These are phyloP conservation scores for Malus sylvestris DNA, from an alignment of 306 rosid species.

Conservation along the genomic window DNA sequence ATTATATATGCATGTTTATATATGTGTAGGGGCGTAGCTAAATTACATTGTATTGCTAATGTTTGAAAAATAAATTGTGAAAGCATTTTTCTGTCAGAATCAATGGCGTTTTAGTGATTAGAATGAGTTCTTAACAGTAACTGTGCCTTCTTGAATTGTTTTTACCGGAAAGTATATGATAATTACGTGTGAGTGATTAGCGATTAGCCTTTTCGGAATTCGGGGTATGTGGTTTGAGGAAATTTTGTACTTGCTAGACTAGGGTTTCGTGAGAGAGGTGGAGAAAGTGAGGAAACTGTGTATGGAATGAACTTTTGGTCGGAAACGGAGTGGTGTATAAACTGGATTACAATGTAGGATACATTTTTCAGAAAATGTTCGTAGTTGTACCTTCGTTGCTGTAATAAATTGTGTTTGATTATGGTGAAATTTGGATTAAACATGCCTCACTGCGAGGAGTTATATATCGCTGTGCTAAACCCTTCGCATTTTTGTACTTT, in stretches of 20 bases:
- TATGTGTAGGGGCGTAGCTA: no score
- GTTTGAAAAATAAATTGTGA: not conserved
- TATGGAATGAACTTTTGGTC: not conserved
- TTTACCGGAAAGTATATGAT: not conserved
- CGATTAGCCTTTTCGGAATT: no score
- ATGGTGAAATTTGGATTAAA: not conserved
- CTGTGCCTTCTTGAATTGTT: not conserved
- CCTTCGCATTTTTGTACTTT: not conserved
- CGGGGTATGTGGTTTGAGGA: not conserved
- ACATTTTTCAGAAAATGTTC: not conserved
- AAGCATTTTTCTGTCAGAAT: not conserved
- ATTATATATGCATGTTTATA: not conserved
- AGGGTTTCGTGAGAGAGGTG: not conserved
- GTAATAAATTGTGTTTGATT: not conserved
- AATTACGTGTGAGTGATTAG: not conserved
- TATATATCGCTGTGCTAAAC: not conserved
- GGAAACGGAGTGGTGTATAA: not conserved
- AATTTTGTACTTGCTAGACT: not conserved
- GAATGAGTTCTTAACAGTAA: not conserved
- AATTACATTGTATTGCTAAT: no score
- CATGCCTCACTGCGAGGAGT: not conserved
- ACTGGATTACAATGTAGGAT: no score
- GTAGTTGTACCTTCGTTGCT: not conserved
- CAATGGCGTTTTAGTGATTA: not conserved
- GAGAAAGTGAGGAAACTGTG: not conserved